Base-by-base conservation (phyloP, 225 moss, liverwort and hornwort species). In the Climacium dendroides region DNA sequence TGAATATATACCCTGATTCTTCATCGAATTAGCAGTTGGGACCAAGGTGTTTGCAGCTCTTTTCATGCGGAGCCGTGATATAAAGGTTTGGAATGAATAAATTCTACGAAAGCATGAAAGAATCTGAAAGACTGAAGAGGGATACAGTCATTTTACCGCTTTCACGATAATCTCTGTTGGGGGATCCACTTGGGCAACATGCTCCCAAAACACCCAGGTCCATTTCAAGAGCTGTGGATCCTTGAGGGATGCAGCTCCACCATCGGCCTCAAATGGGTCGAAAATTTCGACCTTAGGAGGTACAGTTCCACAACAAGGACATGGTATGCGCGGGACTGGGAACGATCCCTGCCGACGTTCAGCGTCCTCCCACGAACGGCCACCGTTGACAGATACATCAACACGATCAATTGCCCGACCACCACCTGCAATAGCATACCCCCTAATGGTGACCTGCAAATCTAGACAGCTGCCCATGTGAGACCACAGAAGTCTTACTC, bases 161-260 rank as follows among this genome's bases (percentile, higher is more conserved):
- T 88, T 93, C 39, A 79, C 89, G 28, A 93, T 63, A 54, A 93
- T 89, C 75, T 89, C 88, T 20, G 84, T 87, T 34, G 88, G 93
- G 3, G 93, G 88, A 24, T 63, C 15, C 63, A 81, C 62, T 32
- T 48, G 26, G 47, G 63, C 81, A 45, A 82, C 59, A 83, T 83
- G 73, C 80, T 90, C 88, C 93, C 91, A 91, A 19, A 91, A 87
- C 64, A 91, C 67, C 91, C 91, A 91, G 9, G 91, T 77, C 93
- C 93, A 91, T 81, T 80, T 83, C 82, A 88, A 84, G 69, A 79
- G 84, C 45, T 91, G 89, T 30, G 91, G 88, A 79, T 91, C 83
- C 62, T 71, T 79, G 76, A 88, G 88, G 61, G 63, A 89, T 50
- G 87, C 86, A 54, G 90, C 86, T 52, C 30, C 62, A 15, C 88